Percentiles rank a stretch among this genome's conserved stretches.
Evolutionary conservation across 2,329 filamentous ascomycete species (phyloP).

Genomic region (Didymella arachidicola): DNA sequence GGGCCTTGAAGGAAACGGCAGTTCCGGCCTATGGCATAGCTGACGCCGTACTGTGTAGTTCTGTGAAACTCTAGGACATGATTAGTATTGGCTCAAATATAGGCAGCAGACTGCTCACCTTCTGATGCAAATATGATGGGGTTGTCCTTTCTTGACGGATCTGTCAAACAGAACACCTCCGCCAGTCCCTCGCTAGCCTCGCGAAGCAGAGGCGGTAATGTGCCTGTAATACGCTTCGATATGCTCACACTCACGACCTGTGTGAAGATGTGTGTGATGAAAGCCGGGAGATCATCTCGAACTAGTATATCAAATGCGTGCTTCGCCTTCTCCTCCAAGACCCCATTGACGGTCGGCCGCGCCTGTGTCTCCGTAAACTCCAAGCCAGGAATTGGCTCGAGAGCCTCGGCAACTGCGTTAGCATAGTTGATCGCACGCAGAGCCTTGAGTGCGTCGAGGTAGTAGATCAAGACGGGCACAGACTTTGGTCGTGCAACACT

Average conservation of each 20-base stretch:
- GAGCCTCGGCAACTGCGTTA: slow-evolving; percentile 70
- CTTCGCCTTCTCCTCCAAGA: slow-evolving; percentile 69
- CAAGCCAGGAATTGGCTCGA: slow-evolving; percentile 64
- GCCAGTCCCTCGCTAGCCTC: slow-evolving; percentile 78
- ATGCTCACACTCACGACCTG: slow-evolving; percentile 75
- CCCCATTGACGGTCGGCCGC: slow-evolving; percentile 63
- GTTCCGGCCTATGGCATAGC: slow-evolving; percentile 76
- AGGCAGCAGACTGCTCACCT: slow-evolving; percentile 55
- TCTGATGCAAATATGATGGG: slow-evolving; percentile 80
- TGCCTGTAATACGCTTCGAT: slow-evolving; percentile 71
- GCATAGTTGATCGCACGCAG: slow-evolving; percentile 74
- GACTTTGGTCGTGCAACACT: slow-evolving; percentile 67
- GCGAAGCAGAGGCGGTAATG: slow-evolving; percentile 67
- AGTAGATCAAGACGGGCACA: slow-evolving; percentile 72
- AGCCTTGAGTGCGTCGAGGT: slow-evolving; percentile 75
- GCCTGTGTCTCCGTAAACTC: slow-evolving; percentile 63
- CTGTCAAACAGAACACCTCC: slow-evolving; percentile 79
- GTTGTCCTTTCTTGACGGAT: slow-evolving; percentile 75
- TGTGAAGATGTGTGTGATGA: slow-evolving; percentile 73
- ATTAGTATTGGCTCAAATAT: slow-evolving; percentile 15
- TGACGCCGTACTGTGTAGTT: slow-evolving; percentile 77
- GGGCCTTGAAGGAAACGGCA: slow-evolving; percentile 82
- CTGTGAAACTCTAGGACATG: slow-evolving; percentile 70
- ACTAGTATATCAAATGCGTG: slow-evolving; percentile 71
- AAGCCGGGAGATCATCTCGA: slow-evolving; percentile 74